Conservation (phyloP, 768 basidiomycete species). For the Pleurotus tuber-regium region DNA sequence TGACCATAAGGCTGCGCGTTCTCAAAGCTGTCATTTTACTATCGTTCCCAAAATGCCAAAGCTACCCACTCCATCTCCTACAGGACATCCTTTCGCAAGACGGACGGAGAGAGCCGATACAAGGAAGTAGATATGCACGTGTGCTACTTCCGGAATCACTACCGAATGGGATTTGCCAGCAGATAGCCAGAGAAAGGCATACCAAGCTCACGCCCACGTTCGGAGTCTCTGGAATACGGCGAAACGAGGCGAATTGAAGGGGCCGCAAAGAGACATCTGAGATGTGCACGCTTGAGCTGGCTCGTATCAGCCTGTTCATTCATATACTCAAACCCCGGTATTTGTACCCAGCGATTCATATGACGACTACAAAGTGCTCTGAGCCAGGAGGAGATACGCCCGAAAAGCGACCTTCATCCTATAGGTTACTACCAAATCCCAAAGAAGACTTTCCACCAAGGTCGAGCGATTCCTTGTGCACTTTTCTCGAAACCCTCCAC, state of each 20-base stretch:
- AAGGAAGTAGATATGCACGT: background rate
- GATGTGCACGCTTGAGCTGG: background rate
- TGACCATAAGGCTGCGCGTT: no score
- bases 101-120: conserved; percentile 9
- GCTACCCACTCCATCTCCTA: conserved; percentile 9
- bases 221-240: conserved; percentile 2
- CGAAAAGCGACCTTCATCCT: background rate
- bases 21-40: no score
- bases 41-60: background rate
- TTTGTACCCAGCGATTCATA: background rate
- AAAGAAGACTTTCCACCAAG: conserved; percentile 85
- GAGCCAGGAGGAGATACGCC: background rate
- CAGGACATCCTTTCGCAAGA: conserved; percentile 1
- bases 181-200: conserved; percentile 2
- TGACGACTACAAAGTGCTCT: background rate
- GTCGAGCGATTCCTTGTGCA: conserved; percentile 69
- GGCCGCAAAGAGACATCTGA: no score
- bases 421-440: conserved; percentile 57
- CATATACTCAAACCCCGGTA: background rate
- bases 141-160: background rate
- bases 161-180: conserved; percentile 5
- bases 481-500: conserved; percentile 75
- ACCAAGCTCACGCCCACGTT: background rate
- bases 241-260: background rate
- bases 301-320: background rate